Conservation (phyloP, 345 rosid genomes). For the Citrus sinensis region DNA sequence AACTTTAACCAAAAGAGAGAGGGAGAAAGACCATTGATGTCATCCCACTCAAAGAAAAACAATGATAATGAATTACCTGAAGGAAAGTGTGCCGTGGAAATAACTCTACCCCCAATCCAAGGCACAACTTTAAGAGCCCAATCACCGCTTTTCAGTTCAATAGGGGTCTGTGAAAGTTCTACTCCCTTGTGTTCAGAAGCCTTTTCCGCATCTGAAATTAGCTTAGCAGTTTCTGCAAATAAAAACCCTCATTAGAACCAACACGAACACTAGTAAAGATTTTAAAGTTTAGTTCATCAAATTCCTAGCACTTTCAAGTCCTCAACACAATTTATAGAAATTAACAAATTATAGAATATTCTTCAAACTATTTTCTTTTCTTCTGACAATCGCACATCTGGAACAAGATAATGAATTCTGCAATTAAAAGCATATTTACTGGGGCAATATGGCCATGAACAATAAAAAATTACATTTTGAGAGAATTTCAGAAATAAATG, state of each 20-base stretch:
- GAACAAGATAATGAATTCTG: neutral
- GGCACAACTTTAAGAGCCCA: slow-evolving; percentile 80
- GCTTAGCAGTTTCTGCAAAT: slow-evolving; percentile 55
- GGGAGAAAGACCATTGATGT: neutral
- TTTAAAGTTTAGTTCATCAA: too few relatives aligned
- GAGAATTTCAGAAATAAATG: neutral
- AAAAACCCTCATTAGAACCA: neutral
- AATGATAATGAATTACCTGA: slow-evolving; percentile 53
- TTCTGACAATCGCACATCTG: neutral
- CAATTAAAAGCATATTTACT: too few relatives aligned
- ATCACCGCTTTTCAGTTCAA: slow-evolving; percentile 63
- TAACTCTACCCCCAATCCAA: slow-evolving; percentile 93
- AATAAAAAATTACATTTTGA: neutral
- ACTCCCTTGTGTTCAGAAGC: slow-evolving; percentile 53
- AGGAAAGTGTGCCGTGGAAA: slow-evolving; percentile 86
- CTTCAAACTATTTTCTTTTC: neutral
- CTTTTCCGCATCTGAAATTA: slow-evolving; percentile 57
- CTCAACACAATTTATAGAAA: too few relatives aligned
- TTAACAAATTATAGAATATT: neutral
- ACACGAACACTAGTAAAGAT: too few relatives aligned
- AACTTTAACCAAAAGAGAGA: neutral
- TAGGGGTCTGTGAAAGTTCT: slow-evolving; percentile 57
- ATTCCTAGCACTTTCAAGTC: too few relatives aligned
- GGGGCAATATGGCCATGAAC: neutral
- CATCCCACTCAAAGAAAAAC: neutral